phyloP scores from a whole-genome alignment of 2,329 filamentous ascomycete species.

The Ophiostoma himal-ulmi region DNA sequence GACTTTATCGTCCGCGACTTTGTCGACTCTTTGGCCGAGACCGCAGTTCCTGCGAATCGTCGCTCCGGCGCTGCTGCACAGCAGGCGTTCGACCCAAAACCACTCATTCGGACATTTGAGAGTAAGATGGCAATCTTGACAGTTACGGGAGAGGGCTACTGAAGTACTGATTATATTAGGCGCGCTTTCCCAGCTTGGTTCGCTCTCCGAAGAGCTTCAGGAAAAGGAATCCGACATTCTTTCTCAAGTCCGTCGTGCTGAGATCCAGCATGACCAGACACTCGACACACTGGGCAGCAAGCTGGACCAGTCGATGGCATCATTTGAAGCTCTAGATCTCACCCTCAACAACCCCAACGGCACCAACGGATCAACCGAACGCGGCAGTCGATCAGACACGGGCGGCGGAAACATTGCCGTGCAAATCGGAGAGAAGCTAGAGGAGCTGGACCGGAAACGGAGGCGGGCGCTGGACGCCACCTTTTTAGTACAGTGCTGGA shows the following conservation, averaged over 20 bases:
- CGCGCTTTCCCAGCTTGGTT: slow-evolving; percentile 61
- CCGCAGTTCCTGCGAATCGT: slow-evolving; percentile 69
- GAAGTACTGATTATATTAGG: slow-evolving; percentile 38
- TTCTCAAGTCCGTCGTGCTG: slow-evolving; percentile 82
- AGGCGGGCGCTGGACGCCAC: slow-evolving; percentile 86
- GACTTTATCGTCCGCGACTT: slow-evolving; percentile 99
- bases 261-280: slow-evolving; percentile 86
- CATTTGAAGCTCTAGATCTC: slow-evolving; percentile 84
- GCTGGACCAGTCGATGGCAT: slow-evolving; percentile 83
- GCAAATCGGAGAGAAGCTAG: slow-evolving; percentile 86
- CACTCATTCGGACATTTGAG: slow-evolving; percentile 92
- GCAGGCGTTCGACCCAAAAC: slow-evolving; percentile 84
- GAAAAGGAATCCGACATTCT: slow-evolving; percentile 85
- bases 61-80: slow-evolving; percentile 63
- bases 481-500: slow-evolving; percentile 95
- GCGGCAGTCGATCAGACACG: slow-evolving; percentile 43
- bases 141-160: background rate
- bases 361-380: slow-evolving; percentile 30
- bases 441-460: slow-evolving; percentile 89
- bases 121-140: slow-evolving; percentile 38
- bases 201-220: slow-evolving; percentile 76
- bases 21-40: slow-evolving; percentile 85
- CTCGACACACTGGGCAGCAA: slow-evolving; percentile 81
- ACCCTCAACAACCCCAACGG: slow-evolving; percentile 63
- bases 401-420: slow-evolving; percentile 82